These are phyloP conservation scores for Nicotiana rustica DNA, from an alignment of 305 asterid genomes.

Conservation along the genomic window DNA sequence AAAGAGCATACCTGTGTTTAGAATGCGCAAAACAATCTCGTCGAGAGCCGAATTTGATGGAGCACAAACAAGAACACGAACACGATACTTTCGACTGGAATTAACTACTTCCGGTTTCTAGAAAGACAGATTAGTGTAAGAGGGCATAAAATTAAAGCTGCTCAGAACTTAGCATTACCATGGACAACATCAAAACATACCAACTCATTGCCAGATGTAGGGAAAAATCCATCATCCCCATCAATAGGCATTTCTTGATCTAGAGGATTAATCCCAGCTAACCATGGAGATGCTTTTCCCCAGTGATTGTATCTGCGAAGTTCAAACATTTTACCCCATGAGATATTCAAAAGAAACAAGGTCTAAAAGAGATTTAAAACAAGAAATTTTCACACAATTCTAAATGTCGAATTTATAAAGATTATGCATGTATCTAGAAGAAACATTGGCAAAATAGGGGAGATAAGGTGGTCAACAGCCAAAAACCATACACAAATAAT, in stretches of 20 bases:
- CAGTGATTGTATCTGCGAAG: conserved; percentile 74
- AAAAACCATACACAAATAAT: not conserved
- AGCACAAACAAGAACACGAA: conserved; percentile 96
- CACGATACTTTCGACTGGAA: conserved; percentile 93
- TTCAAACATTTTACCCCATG: not conserved
- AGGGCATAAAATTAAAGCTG: conserved; percentile 38
- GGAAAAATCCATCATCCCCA: conserved; percentile 98
- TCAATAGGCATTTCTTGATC: conserved; percentile 82
- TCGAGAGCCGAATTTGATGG: conserved; percentile 99
- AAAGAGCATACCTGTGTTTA: conserved; percentile 69
- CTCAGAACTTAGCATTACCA: conserved; percentile 8
- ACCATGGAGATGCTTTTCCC: conserved; percentile 97
- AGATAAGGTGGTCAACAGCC: conserved; percentile 24
- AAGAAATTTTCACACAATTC: conserved; percentile 21
- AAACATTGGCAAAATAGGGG: conserved; percentile 18
- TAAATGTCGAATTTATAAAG: conserved; percentile 14
- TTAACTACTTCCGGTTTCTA: conserved; percentile 96
- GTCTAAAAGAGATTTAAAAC: conserved; percentile 25
- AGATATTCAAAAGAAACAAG: not conserved
- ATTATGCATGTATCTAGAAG: conserved; percentile 19
- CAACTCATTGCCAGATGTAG: conserved; percentile 95
- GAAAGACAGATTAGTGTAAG: conserved; percentile 35
- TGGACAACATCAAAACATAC: conserved; percentile 51
- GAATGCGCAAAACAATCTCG: conserved; percentile 88
- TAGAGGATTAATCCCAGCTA: conserved; percentile 81